phyloP scores from a whole-genome alignment of 257 asterid species.

The Solanum piurae region DNA sequence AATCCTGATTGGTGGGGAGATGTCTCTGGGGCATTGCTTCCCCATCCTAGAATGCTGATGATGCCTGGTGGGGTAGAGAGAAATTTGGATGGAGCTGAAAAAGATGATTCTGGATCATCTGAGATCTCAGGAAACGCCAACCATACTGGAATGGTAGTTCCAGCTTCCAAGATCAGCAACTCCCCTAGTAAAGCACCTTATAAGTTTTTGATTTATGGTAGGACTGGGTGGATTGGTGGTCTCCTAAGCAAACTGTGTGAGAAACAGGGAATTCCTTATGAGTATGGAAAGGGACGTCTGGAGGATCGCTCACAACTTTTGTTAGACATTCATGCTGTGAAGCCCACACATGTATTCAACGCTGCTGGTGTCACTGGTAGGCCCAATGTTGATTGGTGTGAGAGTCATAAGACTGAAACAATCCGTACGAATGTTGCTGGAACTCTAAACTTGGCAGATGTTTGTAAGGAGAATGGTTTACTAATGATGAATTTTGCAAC shows the following conservation, averaged over 20 bases:
- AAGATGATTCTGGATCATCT: conserved; percentile 42
- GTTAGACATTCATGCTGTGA: conserved; percentile 50
- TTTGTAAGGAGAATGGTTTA: conserved; percentile 70
- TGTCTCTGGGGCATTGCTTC: conserved; percentile 92
- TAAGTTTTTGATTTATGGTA: conserved; percentile 90
- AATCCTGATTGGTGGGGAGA: conserved; percentile 99
- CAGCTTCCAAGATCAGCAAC: conserved; percentile 29
- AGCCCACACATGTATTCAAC: conserved; percentile 89
- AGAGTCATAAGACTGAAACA: conserved; percentile 75
- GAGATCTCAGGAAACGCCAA: conserved; percentile 31
- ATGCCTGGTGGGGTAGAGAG: conserved; percentile 87
- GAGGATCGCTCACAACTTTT: conserved; percentile 56
- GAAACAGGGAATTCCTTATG: conserved; percentile 75
- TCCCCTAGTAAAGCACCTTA: conserved; percentile 37
- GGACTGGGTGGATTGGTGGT: conserved; percentile 95
- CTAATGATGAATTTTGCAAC: conserved; percentile 79
- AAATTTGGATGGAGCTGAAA: conserved; percentile 58
- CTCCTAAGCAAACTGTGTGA: conserved; percentile 85
- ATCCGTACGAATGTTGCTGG: conserved; percentile 89
- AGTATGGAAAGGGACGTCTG: conserved; percentile 86
- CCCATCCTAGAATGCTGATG: conserved; percentile 96
- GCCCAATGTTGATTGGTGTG: conserved; percentile 99
- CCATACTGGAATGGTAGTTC: conserved; percentile 40
- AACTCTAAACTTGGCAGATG: conserved; percentile 83
- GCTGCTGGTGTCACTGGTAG: conserved; percentile 99